phyloP scores from a whole-genome alignment of 2,329 filamentous ascomycete genomes.

The Nectriaceae sp. region DNA sequence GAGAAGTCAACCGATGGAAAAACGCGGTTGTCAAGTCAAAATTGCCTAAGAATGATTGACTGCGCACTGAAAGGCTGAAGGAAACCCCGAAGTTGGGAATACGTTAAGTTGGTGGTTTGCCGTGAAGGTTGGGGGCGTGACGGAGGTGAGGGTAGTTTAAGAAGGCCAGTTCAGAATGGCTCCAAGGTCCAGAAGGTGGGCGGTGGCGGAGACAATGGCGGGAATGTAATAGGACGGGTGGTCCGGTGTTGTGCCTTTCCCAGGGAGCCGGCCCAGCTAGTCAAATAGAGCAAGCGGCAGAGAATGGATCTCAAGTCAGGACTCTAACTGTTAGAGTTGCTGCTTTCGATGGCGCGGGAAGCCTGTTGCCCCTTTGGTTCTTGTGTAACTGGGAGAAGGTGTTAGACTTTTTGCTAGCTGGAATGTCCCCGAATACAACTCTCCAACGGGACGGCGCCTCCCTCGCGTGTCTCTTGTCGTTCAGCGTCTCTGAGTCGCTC shows the following conservation, averaged over 20 bases:
- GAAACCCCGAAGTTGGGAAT: too few species aligned
- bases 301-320: background rate
- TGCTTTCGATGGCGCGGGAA: slow-evolving; percentile 14
- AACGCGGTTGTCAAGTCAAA: too few species aligned
- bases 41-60: too few species aligned
- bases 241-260: slow-evolving; percentile 42
- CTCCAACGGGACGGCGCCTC: slow-evolving; percentile 25
- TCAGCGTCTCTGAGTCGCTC: slow-evolving; percentile 4
- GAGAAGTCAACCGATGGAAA: too few species aligned
- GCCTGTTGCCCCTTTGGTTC: slow-evolving; percentile 14
- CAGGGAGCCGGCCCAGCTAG: slow-evolving; percentile 34
- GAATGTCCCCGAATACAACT: slow-evolving; percentile 18
- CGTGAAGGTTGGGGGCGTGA: too few species aligned
- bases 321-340: slow-evolving; percentile 4
- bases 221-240: slow-evolving; percentile 41
- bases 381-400: slow-evolving; percentile 10
- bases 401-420: slow-evolving; percentile 18
- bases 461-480: slow-evolving; percentile 11
- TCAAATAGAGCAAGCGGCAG: background rate
- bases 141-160: too few species aligned
- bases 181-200: slow-evolving; percentile 11
- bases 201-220: slow-evolving; percentile 33
- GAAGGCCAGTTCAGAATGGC: slow-evolving; percentile 18
- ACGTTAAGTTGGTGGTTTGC: too few species aligned
- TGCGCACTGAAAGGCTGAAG: too few species aligned